Base-by-base conservation (phyloP, 1,139 yeast species). In the Kodamaea ohmeri region DNA sequence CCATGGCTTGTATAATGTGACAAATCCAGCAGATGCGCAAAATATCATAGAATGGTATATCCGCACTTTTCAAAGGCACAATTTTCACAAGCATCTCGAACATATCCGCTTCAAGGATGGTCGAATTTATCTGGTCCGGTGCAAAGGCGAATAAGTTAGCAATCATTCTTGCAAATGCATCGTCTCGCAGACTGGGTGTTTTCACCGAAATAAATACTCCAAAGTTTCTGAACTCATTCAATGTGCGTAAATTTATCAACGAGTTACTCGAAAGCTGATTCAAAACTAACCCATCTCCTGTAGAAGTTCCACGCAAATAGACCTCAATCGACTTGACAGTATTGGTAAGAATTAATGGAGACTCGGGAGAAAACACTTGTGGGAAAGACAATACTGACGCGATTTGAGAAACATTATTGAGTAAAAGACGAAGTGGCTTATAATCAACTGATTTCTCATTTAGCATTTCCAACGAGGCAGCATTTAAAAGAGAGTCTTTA, bases 321-420 rank as follows among this genome's bases (percentile, higher is more conserved):
- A 85, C 80, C 51, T 87, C 96, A 11, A 74, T 56, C 0, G 86
- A 74, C 41, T 78, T 76, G 20, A 86, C 75, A 0, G 87, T 76
- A 45, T 74, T 73, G 3, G 76, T 64, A 25, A 82, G 61, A 7
- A 74, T 51, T 22, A 46, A 55, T 0, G 61, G 48, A 9, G 67
- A 59, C 37, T 68, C 74, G 0, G 69, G 61, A 34, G 65, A 66
- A 46, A 58, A 61, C 1, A 62, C 53, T 21, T 59, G 62, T 0
- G 77, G 77, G 49, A 71, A 71, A 0, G 71, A 61, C 13, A 67
- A 52, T 31, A 61, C 55, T 1, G 71, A 58, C 39, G 69, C 50
- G 0, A 58, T 58, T 41, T 65, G 71, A 36, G 58, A 59, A 64
- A 67, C 65, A 40, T 64, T 65, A 3, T 64, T 51, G 25, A 69